Evolutionary conservation across 2,329 filamentous ascomycete genomes (phyloP).

Genomic region (Diaporthe citrichinensis): DNA sequence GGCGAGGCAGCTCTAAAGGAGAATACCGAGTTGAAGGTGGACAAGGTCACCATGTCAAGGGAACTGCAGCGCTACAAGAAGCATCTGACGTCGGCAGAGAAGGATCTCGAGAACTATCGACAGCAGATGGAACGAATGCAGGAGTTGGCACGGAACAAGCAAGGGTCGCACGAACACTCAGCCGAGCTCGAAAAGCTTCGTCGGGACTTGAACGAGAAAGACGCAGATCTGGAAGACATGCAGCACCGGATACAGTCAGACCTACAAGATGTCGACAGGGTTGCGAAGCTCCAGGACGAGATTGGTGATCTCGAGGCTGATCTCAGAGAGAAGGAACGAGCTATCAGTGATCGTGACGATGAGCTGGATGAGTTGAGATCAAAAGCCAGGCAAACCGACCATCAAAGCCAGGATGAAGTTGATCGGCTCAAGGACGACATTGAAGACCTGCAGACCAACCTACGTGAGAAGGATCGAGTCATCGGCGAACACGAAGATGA

Average conservation of each 20-base stretch:
- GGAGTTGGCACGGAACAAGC: constrained; percentile 83
- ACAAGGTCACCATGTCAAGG: constrained; percentile 89
- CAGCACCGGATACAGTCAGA: constrained; percentile 71
- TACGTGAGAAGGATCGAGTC: constrained; percentile 71
- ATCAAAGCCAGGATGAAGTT: constrained; percentile 58
- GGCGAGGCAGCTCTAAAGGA: constrained; percentile 91
- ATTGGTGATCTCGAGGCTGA: constrained; percentile 83
- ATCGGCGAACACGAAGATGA: constrained; percentile 68
- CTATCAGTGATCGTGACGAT: constrained; percentile 81
- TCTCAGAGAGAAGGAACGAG: constrained; percentile 80
- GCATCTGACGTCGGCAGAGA: constrained; percentile 84
- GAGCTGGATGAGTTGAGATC: constrained; percentile 78
- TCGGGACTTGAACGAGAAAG: constrained; percentile 69
- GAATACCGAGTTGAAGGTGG: constrained; percentile 96
- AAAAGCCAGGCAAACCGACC: constrained; percentile 62
- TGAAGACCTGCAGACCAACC: constrained; percentile 68
- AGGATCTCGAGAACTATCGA: constrained; percentile 86
- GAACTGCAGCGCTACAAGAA: constrained; percentile 92
- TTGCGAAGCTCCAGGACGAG: constrained; percentile 79
- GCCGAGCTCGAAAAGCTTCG: constrained; percentile 72
- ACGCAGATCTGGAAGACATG: constrained; percentile 73
- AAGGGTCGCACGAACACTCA: constrained; percentile 78
- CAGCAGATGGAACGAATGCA: constrained; percentile 86
- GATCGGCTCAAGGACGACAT: constrained; percentile 61
- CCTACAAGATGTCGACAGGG: constrained; percentile 68